Evolutionary conservation across 1,139 yeast genomes (phyloP).

Genomic region (Geotrichum citri-aurantii): DNA sequence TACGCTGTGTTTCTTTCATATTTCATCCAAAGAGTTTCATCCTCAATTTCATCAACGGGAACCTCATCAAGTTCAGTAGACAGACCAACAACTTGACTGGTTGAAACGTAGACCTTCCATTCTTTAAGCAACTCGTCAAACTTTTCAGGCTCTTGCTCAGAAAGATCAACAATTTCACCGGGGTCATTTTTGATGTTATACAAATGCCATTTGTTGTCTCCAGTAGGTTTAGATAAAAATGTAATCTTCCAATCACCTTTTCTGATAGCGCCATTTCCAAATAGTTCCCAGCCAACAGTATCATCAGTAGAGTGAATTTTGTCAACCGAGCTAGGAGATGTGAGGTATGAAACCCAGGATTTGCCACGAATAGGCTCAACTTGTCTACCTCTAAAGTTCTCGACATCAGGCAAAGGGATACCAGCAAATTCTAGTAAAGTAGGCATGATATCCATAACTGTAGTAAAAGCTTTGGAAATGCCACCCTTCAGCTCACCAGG

Average conservation of each 20-base stretch:
- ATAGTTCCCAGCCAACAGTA: slow-evolving; percentile 53
- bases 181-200: slow-evolving; percentile 43
- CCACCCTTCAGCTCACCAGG: slow-evolving; percentile 21
- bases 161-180: slow-evolving; percentile 45
- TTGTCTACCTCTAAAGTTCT: slow-evolving; percentile 40
- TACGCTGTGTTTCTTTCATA: background rate
- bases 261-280: slow-evolving; percentile 52
- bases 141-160: slow-evolving; percentile 34
- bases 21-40: slow-evolving; percentile 6
- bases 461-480: slow-evolving; percentile 41
- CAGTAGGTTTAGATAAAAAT: slow-evolving; percentile 43
- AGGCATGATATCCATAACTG: slow-evolving; percentile 55
- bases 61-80: background rate
- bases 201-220: slow-evolving; percentile 50
- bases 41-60: slow-evolving; percentile 5
- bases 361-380: slow-evolving; percentile 40
- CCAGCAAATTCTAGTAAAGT: slow-evolving; percentile 48
- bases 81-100: slow-evolving; percentile 1
- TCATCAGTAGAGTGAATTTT: slow-evolving; percentile 31
- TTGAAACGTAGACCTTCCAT: slow-evolving; percentile 34
- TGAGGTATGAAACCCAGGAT: slow-evolving; percentile 36
- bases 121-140: slow-evolving; percentile 41
- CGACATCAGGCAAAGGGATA: slow-evolving; percentile 29
- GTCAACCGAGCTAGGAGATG: slow-evolving; percentile 8
- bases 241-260: slow-evolving; percentile 48